Conservation (phyloP, 148 eudicot genomes). For the Heliosperma pusillum region DNA sequence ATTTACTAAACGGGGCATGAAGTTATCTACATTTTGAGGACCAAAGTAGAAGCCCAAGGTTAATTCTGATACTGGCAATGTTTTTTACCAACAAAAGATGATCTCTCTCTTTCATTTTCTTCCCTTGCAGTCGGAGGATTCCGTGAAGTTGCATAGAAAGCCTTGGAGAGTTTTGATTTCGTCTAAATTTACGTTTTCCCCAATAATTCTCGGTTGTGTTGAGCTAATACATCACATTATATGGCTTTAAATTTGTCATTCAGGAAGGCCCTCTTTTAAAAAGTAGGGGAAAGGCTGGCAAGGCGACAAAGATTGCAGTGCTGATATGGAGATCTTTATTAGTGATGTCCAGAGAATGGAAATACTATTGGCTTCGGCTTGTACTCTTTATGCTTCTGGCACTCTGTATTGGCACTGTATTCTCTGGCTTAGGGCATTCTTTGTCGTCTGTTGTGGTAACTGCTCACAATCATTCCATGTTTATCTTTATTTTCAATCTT, state of each 20-base stretch:
- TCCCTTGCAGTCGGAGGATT: too few species aligned
- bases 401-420: constrained; percentile 81
- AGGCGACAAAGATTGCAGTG: constrained; percentile 64
- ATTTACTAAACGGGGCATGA: too few species aligned
- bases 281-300: constrained; percentile 86
- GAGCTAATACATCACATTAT: constrained; percentile 11
- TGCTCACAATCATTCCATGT: constrained; percentile 8
- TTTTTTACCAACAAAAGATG: too few species aligned
- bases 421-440: constrained; percentile 92
- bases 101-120: too few species aligned
- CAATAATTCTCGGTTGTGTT: background rate
- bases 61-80: too few species aligned
- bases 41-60: too few species aligned
- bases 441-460: constrained; percentile 95
- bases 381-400: constrained; percentile 74
- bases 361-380: constrained; percentile 94
- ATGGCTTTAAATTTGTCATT: constrained; percentile 15
- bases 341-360: constrained; percentile 98
- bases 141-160: background rate
- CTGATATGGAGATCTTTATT: constrained; percentile 92
- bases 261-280: constrained; percentile 90
- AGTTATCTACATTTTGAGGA: too few species aligned
- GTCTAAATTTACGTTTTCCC: background rate
- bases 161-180: background rate
- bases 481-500: background rate